Evolutionary conservation across 495 filamentous ascomycete genomes (phyloP).

Genomic region (Penicillium lagena): DNA sequence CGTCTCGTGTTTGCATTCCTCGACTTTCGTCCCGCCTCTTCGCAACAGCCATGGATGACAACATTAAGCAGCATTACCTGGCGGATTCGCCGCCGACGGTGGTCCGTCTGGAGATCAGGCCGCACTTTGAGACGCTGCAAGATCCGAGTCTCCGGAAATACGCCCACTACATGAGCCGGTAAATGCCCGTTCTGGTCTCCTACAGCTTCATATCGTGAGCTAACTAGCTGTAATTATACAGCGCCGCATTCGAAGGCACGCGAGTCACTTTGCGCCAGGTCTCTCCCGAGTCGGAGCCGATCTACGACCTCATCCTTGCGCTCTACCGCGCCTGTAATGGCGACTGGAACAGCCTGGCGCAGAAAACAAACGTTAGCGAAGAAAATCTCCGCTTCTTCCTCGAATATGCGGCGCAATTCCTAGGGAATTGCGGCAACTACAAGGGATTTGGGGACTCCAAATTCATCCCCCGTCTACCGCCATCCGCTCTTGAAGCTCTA

Average conservation of each 20-base stretch:
- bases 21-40: slow-evolving; percentile 6
- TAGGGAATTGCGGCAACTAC: slow-evolving; percentile 92
- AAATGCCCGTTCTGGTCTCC: slow-evolving; percentile 13
- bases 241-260: slow-evolving; percentile 78
- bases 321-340: slow-evolving; percentile 68
- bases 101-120: slow-evolving; percentile 78
- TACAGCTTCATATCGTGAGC: neutral
- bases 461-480: slow-evolving; percentile 75
- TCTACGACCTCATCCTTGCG: slow-evolving; percentile 85
- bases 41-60: slow-evolving; percentile 28
- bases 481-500: slow-evolving; percentile 63
- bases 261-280: slow-evolving; percentile 83
- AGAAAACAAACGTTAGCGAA: slow-evolving; percentile 62
- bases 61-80: slow-evolving; percentile 59
- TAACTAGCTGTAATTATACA: slow-evolving; percentile 25
- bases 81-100: slow-evolving; percentile 86
- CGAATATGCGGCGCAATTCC: slow-evolving; percentile 80
- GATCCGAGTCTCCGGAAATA: slow-evolving; percentile 68
- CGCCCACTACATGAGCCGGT: slow-evolving; percentile 88
- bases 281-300: slow-evolving; percentile 82
- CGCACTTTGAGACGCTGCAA: slow-evolving; percentile 78
- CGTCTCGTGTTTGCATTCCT: slow-evolving; percentile 9
- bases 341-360: slow-evolving; percentile 68
- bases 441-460: slow-evolving; percentile 95
- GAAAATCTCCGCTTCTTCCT: slow-evolving; percentile 70